A percentile compares a stretch with the other conserved stretches of the same genome.
Evolutionary conservation across 495 filamentous ascomycete genomes (phyloP).

Genomic region (Coniosporium apollinis): DNA sequence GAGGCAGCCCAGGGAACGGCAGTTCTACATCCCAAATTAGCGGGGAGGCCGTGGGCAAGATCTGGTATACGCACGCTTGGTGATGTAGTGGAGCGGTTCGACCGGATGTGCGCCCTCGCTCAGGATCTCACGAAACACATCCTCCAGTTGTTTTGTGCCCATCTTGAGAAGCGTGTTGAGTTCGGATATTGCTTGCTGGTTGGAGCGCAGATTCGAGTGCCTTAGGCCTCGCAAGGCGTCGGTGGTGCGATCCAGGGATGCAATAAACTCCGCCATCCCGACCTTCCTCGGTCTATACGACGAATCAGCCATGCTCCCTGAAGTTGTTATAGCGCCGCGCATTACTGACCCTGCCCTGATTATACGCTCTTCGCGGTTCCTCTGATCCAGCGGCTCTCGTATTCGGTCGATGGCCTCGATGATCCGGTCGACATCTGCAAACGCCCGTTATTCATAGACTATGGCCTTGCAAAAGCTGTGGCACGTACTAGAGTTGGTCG

Average conservation of each 20-base stretch:
- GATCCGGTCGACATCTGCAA: slow-evolving; percentile 65
- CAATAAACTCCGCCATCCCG: slow-evolving; percentile 71
- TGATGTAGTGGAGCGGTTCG: slow-evolving; percentile 84
- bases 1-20: slow-evolving; percentile 46
- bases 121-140: slow-evolving; percentile 57
- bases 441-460: slow-evolving; percentile 1
- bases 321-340: too few species aligned
- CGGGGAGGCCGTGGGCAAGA: slow-evolving; percentile 24
- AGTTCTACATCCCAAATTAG: slow-evolving; percentile 29
- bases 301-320: too few species aligned
- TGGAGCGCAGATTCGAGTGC: slow-evolving; percentile 72
- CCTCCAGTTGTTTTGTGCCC: slow-evolving; percentile 68
- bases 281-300: slow-evolving; percentile 49
- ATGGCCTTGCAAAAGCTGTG: background rate
- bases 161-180: slow-evolving; percentile 57
- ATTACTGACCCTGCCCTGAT: slow-evolving; percentile 59
- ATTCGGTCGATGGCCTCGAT: slow-evolving; percentile 74
- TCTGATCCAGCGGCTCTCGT: slow-evolving; percentile 73
- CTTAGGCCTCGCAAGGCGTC: slow-evolving; percentile 66
- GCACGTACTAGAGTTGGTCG: slow-evolving; percentile 53
- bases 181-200: slow-evolving; percentile 75
- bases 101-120: slow-evolving; percentile 55
- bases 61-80: slow-evolving; percentile 47
- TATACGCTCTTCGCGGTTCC: slow-evolving; percentile 75
- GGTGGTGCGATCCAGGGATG: slow-evolving; percentile 73